A percentile compares a stretch with the other conserved stretches of the same genome.
Evolutionary conservation across 169 alveolate species (phyloP).

Genomic region (Cryptosporidium viatorum): DNA sequence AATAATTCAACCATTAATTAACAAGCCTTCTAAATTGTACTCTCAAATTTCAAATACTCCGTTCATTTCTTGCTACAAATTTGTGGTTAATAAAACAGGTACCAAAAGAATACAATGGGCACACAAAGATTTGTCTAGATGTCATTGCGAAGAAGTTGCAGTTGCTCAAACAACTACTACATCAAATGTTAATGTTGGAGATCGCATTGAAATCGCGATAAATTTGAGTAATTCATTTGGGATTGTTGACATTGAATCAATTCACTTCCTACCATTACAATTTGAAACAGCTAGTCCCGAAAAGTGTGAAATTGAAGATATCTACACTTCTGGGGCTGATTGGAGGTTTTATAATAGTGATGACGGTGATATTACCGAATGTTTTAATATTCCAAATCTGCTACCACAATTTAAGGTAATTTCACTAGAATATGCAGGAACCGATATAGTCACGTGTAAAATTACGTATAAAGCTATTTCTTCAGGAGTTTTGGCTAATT

Average conservation of each 20-base stretch:
- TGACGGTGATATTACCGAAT: slow-evolving; percentile 22
- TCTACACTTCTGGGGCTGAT: slow-evolving; percentile 16
- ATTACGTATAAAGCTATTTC: slow-evolving; percentile 32
- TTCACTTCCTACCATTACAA: slow-evolving; percentile 14
- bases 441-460: slow-evolving; percentile 49
- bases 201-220: slow-evolving; percentile 65
- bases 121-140: slow-evolving; percentile 63
- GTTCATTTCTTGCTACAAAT: slow-evolving; percentile 40
- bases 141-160: slow-evolving; percentile 67
- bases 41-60: neutral
- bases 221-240: slow-evolving; percentile 71
- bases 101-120: slow-evolving; percentile 64
- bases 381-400: slow-evolving; percentile 31
- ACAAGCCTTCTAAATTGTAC: neutral
- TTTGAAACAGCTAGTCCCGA: slow-evolving; percentile 34
- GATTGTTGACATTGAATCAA: slow-evolving; percentile 38
- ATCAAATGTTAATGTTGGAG: slow-evolving; percentile 69
- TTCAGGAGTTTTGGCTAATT: slow-evolving; percentile 29
- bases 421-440: slow-evolving; percentile 55
- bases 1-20: slow-evolving; percentile 43
- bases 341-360: slow-evolving; percentile 31
- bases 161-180: slow-evolving; percentile 71
- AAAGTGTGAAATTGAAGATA: slow-evolving; percentile 61
- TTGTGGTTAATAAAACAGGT: slow-evolving; percentile 20
- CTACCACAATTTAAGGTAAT: slow-evolving; percentile 29